Evolutionary conservation across 441 rosid genomes (phyloP).

Genomic region (Erodium texanum): DNA sequence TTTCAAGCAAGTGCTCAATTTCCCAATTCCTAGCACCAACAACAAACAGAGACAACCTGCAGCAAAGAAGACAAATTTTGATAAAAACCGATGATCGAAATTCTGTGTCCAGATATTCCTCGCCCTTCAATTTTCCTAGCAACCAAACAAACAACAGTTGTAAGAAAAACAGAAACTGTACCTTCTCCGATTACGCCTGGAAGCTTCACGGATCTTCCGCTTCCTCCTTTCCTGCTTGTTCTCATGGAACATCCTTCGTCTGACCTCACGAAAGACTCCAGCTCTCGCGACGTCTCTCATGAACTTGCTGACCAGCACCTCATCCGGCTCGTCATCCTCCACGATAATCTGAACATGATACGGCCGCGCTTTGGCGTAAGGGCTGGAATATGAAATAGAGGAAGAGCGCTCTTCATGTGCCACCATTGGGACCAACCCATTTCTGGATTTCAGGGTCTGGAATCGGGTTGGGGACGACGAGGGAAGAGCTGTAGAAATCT

Average conservation of each 20-base stretch:
- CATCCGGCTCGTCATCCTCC: not conserved
- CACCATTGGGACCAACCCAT: no score
- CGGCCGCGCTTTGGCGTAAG: not conserved
- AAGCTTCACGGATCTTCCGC: not conserved
- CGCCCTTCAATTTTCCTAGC: not conserved
- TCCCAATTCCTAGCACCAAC: no score
- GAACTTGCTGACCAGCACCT: not conserved
- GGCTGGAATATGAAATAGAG: not conserved
- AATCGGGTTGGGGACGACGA: not conserved
- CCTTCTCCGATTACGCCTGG: not conserved
- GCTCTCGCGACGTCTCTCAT: not conserved
- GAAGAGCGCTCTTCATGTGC: no score
- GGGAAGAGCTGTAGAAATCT: not conserved
- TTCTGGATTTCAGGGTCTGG: no score
- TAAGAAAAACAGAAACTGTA: not conserved
- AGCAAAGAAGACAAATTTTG: no score
- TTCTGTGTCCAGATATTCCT: no score
- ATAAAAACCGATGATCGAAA: no score
- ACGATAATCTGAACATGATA: not conserved
- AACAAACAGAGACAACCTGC: no score
- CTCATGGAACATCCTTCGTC: not conserved
- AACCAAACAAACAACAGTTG: not conserved
- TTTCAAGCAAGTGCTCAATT: no score
- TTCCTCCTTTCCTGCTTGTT: not conserved
- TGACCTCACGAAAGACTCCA: not conserved